Base-by-base conservation (phyloP, 495 filamentous ascomycete species). In the Hypoxylon trugodes region DNA sequence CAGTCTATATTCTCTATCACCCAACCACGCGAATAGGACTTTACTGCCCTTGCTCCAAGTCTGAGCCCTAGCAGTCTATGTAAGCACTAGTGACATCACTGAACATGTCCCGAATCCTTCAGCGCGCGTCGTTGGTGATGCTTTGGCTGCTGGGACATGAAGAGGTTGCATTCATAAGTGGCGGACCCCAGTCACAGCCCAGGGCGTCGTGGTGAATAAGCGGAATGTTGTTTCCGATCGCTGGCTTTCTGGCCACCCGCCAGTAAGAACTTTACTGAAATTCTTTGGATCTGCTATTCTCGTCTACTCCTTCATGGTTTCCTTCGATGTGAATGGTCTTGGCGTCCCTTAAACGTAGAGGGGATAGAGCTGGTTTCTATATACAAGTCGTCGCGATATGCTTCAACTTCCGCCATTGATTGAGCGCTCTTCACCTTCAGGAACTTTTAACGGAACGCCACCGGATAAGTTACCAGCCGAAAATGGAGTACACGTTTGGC, bases 401-500 rank as follows among this genome's bases (percentile, higher is more conserved):
- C 16, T 59, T 45, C 16, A 15, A 42, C 19, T 68, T 36, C n/a
- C 42, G 26, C 26, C 42, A 19, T 33, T 68, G 7, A n/a, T 68
- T 42, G 53, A 62, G 10, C 59, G 65, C 16, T 25, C 59, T 12
- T 68, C 65, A 18, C 59, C 65, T 2, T 16, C 53, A 0, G 65
- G 65, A 13, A 18, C 33, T 8, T 63, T 68, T 18, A 40, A 54
- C 41, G 65, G 65, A 12, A 50, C 35, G 13, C 59, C 65, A 15
- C 65, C 65, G 9, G 59, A 45, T 30, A 30, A 40, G 7, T 18
- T 69, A 15, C 66, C 66, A 6, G 61, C 66, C 45, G 66, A 69
- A 35, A 66, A 66, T 61, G 66, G 66, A 1, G 13, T 66, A 12
- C 52, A 69, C 18, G 51, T 69, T 18, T 69, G 66, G 66, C 66